Evolutionary conservation across 2,329 filamentous ascomycete species (phyloP), one percentile per base, ranked within the genome.

Genomic region (Drechslerella stenobrocha): DNA sequence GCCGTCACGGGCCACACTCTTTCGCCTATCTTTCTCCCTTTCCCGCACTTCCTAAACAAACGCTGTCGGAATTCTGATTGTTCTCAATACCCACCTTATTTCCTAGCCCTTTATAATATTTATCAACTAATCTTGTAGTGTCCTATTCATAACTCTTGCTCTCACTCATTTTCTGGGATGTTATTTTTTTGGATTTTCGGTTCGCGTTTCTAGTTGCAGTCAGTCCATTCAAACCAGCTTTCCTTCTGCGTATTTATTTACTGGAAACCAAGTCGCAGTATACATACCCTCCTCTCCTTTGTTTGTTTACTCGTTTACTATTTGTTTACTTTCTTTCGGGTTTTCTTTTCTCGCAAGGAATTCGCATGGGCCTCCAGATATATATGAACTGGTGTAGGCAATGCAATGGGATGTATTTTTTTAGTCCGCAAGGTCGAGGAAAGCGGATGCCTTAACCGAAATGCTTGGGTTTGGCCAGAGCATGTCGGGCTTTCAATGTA

Each of bases 291-390:
- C 9, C 2, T 24, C 15, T 9, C 6, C 7, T 34, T 26, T 30
- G 28, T 24, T 30, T 34, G 8, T 24, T 42, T 44, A 9, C 34
- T 37, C 22, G 15, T 37, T 35, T 24, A 20, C 13, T 53, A 34
- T 24, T 32, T 22, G n/a, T 50, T 50, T 58, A 22, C 30, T 45
- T 22, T 2, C 20, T 23, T 37, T 52, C 22, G 28, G 20, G 35
- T 15, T 42, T 52, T 23, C 20, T 45, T 20, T 30, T 30, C 28
- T 30, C 11, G 28, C 28, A 30, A 30, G 37, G 48, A n/a, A 2
- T 53, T 45, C 51, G 24, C 32, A 34, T 35, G 24, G n/a, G 28
- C 11, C 28, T 30, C 5, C 28, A 11, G 28, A 30, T 30, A 30
- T 30, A n/a, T 53, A 24, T n/a, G 32, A 44, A n/a, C 40, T 23